Evolutionary conservation across 2,329 filamentous ascomycete genomes (phyloP).

Genomic region (Penicillium sp.): DNA sequence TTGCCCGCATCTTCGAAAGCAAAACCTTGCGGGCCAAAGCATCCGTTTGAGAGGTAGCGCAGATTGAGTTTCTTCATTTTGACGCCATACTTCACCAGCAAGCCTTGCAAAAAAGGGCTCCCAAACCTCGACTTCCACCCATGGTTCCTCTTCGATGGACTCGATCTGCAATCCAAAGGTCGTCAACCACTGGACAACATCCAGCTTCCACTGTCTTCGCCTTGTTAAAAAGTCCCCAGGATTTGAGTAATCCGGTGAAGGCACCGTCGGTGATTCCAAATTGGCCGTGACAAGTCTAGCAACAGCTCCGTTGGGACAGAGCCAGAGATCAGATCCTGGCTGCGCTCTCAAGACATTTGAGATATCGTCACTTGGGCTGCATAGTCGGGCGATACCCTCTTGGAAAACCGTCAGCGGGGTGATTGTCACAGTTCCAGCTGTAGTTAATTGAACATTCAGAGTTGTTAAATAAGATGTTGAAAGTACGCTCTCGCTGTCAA

Average conservation of each 20-base stretch:
- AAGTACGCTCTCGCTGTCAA: constrained; percentile 26
- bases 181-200: constrained; percentile 37
- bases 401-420: constrained; percentile 38
- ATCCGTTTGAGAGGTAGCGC: constrained; percentile 40
- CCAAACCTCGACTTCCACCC: constrained; percentile 44
- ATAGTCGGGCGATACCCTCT: constrained; percentile 35
- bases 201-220: constrained; percentile 36
- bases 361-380: constrained; percentile 17
- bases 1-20: constrained; percentile 37
- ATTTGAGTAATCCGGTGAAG: constrained; percentile 20
- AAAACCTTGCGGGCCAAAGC: constrained; percentile 46
- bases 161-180: constrained; percentile 36
- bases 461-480: constrained; percentile 34
- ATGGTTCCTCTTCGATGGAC: constrained; percentile 32
- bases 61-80: constrained; percentile 27
- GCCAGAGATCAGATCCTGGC: constrained; percentile 39
- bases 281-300: constrained; percentile 33
- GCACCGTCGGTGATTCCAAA: constrained; percentile 17
- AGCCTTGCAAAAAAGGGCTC: constrained; percentile 40
- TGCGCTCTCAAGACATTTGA: constrained; percentile 16
- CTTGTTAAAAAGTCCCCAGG: constrained; percentile 16
- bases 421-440: constrained; percentile 37
- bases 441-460: constrained; percentile 38
- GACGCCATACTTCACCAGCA: constrained; percentile 32
- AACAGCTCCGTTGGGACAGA: constrained; percentile 40